Evolutionary conservation across 1,139 yeast genomes (phyloP).

Genomic region (Yamadazyma triangularis): DNA sequence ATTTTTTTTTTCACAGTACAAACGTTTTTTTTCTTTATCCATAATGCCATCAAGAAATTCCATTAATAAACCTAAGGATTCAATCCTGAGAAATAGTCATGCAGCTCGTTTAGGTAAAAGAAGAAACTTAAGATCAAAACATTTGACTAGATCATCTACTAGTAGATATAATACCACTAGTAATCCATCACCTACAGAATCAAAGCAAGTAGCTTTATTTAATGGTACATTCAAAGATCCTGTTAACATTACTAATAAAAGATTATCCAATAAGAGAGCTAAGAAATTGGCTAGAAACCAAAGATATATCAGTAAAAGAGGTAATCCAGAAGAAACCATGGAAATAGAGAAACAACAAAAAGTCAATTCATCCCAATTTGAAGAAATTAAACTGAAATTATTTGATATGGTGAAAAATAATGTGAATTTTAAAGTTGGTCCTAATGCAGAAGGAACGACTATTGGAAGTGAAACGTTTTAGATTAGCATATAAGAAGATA

Average conservation of each 20-base stretch:
- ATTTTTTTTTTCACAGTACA: neutral
- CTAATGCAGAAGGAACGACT: constrained; percentile 73
- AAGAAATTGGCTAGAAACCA: constrained; percentile 78
- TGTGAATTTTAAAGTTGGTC: constrained; percentile 37
- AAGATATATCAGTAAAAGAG: constrained; percentile 60
- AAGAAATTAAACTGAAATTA: constrained; percentile 58
- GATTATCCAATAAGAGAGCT: constrained; percentile 76
- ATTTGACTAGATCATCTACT: constrained; percentile 43
- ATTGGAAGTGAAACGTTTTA: constrained; percentile 64
- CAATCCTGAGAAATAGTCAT: constrained; percentile 51
- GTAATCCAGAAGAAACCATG: constrained; percentile 47
- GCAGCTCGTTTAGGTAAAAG: constrained; percentile 51
- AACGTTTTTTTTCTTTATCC: no score
- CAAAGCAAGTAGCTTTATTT: constrained; percentile 64
- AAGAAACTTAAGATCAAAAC: constrained; percentile 51
- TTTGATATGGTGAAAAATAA: constrained; percentile 65
- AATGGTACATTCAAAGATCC: constrained; percentile 34
- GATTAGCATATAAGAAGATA: neutral
- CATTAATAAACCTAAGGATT: constrained; percentile 73
- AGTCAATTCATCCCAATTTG: constrained; percentile 14
- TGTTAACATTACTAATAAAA: constrained; percentile 49
- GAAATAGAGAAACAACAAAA: constrained; percentile 40
- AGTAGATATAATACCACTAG: constrained; percentile 34
- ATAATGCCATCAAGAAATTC: constrained; percentile 90
- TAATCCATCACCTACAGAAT: constrained; percentile 45